Base-by-base conservation (phyloP, 108 stramenopile species). In the Mediolabrus comicus region DNA sequence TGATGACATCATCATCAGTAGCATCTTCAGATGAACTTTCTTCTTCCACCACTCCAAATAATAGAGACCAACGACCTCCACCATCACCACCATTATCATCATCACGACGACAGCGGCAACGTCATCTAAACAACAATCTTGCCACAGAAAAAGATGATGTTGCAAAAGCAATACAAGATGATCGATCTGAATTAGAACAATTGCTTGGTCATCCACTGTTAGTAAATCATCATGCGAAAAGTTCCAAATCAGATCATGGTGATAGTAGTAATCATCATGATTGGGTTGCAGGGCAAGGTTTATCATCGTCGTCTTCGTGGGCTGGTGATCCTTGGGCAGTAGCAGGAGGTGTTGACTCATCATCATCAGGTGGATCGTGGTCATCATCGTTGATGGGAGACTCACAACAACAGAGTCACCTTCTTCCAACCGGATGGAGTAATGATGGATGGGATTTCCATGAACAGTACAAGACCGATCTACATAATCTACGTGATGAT, bases 401-500 rank as follows among this genome's bases (percentile, higher is more conserved):
- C n/a, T n/a, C n/a, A n/a, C n/a, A n/a, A n/a, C n/a, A n/a, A n/a
- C n/a, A n/a, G n/a, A n/a, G n/a, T n/a, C n/a, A n/a, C n/a, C n/a
- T n/a, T n/a, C 46, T 49, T 24, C 46, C 46, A 49, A 24, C 9
- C 1, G 56, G 55, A 28, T 68, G 67, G 67, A 68, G 24, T 0
- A 35, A 25, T 24, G 67, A 58, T 51, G 67, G 67, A 12, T 59
- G 56, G 57, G 57, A 69, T 17, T 28, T 12, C 33, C 19, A 59
- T 30, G 67, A 55, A 17, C 57, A 59, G 34, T 69, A 58, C 35
- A 46, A 46, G 22, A 38, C 30, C 28, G 57, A 58, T 26, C 16
- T 69, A 22, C 6, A 69, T 6, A 14, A 69, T 46, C 54, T 69
- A 10, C 67, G 67, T 22, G 67, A 26, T n/a, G n/a, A 43, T 25